Evolutionary conservation across 2,329 filamentous ascomycete species (phyloP).

Genomic region (Helotiales sp.): DNA sequence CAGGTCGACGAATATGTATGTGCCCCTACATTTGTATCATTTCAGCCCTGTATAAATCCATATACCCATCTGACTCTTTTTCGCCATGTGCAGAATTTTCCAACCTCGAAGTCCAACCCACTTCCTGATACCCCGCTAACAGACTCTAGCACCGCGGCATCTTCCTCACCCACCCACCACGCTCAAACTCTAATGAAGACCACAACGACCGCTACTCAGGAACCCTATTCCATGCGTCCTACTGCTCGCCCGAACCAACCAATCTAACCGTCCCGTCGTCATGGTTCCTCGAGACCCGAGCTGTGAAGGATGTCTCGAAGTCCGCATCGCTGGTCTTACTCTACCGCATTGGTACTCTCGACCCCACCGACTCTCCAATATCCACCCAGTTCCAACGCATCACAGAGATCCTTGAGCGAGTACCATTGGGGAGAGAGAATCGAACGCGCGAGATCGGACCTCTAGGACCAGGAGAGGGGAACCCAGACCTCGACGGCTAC

Average conservation of each 20-base stretch:
- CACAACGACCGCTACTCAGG: slow-evolving; percentile 17
- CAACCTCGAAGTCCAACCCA: neutral
- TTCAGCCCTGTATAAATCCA: neutral
- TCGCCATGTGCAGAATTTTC: neutral
- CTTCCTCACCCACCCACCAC: slow-evolving; percentile 25
- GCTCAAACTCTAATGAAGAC: neutral
- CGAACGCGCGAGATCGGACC: slow-evolving; percentile 14
- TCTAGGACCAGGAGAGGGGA: slow-evolving; percentile 19
- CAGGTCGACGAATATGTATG: slow-evolving; percentile 29
- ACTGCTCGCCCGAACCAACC: neutral
- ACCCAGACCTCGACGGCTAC: slow-evolving; percentile 24
- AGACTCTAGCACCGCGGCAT: slow-evolving; percentile 25
- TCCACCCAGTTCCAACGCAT: slow-evolving; percentile 15
- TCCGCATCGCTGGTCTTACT: slow-evolving; percentile 25
- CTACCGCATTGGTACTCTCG: slow-evolving; percentile 22
- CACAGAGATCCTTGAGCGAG: slow-evolving; percentile 11
- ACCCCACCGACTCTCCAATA: neutral
- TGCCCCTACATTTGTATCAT: neutral
- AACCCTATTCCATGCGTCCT: slow-evolving; percentile 28
- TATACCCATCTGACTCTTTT: neutral
- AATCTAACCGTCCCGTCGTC: neutral
- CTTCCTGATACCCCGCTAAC: slow-evolving; percentile 8
- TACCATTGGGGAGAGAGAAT: slow-evolving; percentile 23
- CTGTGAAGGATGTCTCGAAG: slow-evolving; percentile 21
- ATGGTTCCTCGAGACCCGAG: slow-evolving; percentile 21